Evolutionary conservation across 257 asterid genomes (phyloP).

Genomic region (Datura wrightii): DNA sequence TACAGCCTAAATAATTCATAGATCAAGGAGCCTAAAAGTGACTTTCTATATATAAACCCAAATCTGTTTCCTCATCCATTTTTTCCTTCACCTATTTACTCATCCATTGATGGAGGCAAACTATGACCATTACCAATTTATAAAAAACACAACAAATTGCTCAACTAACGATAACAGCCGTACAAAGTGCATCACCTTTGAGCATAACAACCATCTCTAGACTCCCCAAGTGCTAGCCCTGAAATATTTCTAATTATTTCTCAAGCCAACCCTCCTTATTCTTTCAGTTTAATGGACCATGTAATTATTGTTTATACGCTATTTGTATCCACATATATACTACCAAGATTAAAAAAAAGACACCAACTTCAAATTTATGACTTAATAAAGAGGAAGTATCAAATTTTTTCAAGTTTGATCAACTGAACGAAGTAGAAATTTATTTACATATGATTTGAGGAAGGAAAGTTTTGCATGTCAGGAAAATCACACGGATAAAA

Average conservation of each 20-base stretch:
- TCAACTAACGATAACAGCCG: neutral
- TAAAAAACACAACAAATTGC: neutral
- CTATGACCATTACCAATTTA: neutral
- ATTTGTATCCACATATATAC: neutral
- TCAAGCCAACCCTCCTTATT: neutral
- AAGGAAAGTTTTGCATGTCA: neutral
- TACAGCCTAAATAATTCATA: neutral
- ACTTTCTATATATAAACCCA: neutral
- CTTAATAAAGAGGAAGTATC: neutral
- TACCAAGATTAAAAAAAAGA: neutral
- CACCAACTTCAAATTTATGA: constrained; percentile 13
- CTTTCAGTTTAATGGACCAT: neutral
- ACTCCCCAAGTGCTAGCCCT: neutral
- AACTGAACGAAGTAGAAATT: neutral
- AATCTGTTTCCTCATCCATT: neutral
- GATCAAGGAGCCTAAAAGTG: neutral
- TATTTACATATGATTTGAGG: neutral
- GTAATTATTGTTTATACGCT: neutral
- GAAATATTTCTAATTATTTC: neutral
- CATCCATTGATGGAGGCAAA: neutral
- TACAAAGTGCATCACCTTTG: neutral
- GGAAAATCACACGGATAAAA: neutral
- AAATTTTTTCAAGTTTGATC: neutral
- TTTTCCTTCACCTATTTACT: neutral
- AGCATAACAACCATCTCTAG: neutral